Conservation (phyloP, 371 early-diverging fungal genomes). For the Choanephora cucurbitarum region DNA sequence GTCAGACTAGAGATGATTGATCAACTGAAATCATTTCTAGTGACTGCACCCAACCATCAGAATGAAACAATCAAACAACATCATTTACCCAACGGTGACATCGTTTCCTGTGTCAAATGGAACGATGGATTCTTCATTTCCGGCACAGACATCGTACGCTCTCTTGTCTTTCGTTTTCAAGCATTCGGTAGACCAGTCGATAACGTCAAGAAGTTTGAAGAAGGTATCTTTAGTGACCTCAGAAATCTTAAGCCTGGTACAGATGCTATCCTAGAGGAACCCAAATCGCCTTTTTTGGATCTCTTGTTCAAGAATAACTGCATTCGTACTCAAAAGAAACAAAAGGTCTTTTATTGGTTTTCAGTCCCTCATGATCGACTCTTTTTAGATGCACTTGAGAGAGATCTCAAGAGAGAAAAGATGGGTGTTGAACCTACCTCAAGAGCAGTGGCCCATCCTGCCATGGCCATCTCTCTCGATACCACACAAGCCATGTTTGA, state of each 20-base stretch:
- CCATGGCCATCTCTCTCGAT: constrained; percentile 36
- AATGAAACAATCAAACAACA: constrained; percentile 41
- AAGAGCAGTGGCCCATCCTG: constrained; percentile 39
- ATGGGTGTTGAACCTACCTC: constrained; percentile 70
- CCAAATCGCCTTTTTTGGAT: constrained; percentile 76
- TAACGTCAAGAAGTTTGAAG: constrained; percentile 86
- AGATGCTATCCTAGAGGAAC: constrained; percentile 81
- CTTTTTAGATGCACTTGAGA: constrained; percentile 85
- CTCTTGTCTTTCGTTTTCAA: constrained; percentile 73
- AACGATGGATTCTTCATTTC: constrained; percentile 63
- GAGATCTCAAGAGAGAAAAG: constrained; percentile 89
- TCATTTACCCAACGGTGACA: constrained; percentile 76
- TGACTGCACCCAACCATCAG: constrained; percentile 51
- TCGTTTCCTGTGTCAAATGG: constrained; percentile 78
- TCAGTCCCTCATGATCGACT: constrained; percentile 82
- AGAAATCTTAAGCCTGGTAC: constrained; percentile 84
- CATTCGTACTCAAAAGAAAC: constrained; percentile 89
- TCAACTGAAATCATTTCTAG: constrained; percentile 56
- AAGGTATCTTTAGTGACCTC: constrained; percentile 84
- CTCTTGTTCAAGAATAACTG: constrained; percentile 81
- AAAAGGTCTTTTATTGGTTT: constrained; percentile 89
- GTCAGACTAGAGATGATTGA: constrained; percentile 44
- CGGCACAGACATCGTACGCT: constrained; percentile 87
- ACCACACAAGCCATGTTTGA: constrained; percentile 48
- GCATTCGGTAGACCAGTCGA: constrained; percentile 64